Conservation (phyloP, 352 stramenopile species). For the Globisporangium radiosum region DNA sequence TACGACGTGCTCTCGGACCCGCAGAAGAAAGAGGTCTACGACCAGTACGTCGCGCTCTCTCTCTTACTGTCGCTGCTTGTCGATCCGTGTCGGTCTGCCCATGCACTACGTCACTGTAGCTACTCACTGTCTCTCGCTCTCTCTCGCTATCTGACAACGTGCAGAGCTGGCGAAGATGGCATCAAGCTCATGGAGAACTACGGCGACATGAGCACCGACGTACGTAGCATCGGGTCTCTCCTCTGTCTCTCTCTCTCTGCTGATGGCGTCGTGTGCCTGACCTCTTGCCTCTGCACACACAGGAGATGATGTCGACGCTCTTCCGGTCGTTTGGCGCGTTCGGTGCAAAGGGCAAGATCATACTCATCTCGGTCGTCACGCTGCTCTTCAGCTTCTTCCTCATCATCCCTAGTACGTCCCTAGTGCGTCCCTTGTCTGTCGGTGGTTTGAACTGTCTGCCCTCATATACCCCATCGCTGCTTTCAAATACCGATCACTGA, state of each 20-base stretch:
- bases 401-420: constrained; percentile 64
- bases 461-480: no score
- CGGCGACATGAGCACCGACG: constrained; percentile 70
- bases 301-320: constrained; percentile 56
- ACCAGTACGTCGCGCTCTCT: constrained; percentile 33
- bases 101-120: no score
- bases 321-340: constrained; percentile 74
- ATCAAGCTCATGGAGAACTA: constrained; percentile 87
- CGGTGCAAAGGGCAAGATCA: constrained; percentile 50
- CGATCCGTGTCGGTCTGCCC: no score
- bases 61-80: no score
- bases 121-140: not conserved
- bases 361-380: constrained; percentile 66
- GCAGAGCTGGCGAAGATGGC: constrained; percentile 79
- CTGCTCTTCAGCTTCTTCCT: constrained; percentile 82
- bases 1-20: constrained; percentile 91
- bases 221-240: not conserved
- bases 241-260: not conserved
- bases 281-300: not conserved
- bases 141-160: constrained; percentile 1
- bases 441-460: not conserved
- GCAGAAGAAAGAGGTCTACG: constrained; percentile 78
- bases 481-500: no score
- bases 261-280: not conserved
- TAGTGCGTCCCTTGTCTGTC: constrained; percentile 2